Base-by-base conservation (phyloP, 139 green algal species). In the Chlamydomonas urium region DNA sequence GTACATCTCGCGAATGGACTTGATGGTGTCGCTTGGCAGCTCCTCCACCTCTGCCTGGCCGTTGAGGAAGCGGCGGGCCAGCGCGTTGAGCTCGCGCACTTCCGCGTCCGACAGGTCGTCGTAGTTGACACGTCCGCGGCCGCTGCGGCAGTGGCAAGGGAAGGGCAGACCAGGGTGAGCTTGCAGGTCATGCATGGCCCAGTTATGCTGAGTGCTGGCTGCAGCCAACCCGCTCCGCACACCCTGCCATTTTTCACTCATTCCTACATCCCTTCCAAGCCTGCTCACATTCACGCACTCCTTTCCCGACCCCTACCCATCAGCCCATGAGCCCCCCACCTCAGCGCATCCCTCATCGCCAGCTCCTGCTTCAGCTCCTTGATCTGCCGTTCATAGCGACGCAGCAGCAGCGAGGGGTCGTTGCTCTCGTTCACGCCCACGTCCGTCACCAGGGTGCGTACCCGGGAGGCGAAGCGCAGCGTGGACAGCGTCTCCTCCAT, bases 281-380 rank as follows among this genome's bases (percentile, higher is more conserved):
- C 21, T 31, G 53, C 53, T 31, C 53, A 31, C 53, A 62, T 6
- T 17, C n/a, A 34, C 6, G 6, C 53, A 62, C n/a, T 8, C 53
- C 5, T 31, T 14, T 34, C 6, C 10, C 8, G 21, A 28, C 8
- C 21, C 53, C 21, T 14, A 8, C 23, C 21, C 53, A 62, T 31
- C n/a, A 31, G 53, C 29, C 31, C 31, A 38, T 19, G 14, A 50
- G 4, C n/a, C 32, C 42, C 47, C 21, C 79, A 85, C 79, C 66
- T 85, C 47, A 96, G 81, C 47, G 86, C 84, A 69, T 96, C 90
- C 1, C 85, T 62, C 89, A 94, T 94, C 19, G 86, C 86, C 47
- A 96, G 84, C 83, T 96, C 90, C 75, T 90, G 86, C 79, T 90
- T 90, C 34, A 96, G 83, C 71, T 94, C 89, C 72, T 74, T 83